Evolutionary conservation across 345 rosid genomes (phyloP), one percentile per base, ranked within the genome.

Genomic region (Streptanthus diversifolius): DNA sequence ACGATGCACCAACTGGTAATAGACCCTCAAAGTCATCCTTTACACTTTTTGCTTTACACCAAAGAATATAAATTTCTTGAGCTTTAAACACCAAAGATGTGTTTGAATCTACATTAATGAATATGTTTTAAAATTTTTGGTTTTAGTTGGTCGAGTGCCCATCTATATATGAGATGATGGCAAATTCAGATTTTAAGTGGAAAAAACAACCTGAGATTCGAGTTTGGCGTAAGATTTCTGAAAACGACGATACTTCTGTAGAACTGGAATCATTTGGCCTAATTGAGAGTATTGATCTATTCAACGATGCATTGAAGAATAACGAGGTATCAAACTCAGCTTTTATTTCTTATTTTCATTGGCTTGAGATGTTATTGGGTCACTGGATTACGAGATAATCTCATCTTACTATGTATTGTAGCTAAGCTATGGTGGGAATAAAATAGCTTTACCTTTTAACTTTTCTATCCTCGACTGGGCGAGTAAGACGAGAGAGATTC

Each of bases 1-100:
- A 90, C 95, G 1, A 86, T 90, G 92, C 98, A 92, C 79, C 98
- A 92, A 77, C 76, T 92, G 92, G 98, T 92, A 87, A 85, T 49
- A 18, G 18, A 84, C 40, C 63, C 44, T 65, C 78, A 47, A 17
- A 30, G 33, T 30, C 33, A 5, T 30, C 8, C 33, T 5, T 30
- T 5, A 30, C 33, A 30, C 33, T 5, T 30, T 30, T 5, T 30
- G 33, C 33, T 30, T 29, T 30, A 30, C 13, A 21, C 24, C 17
- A 68, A 41, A 53, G 10, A 3, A 22, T 66, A 14, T 29, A 55
- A 21, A n/a, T 44, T 44, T 19, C 24, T 35, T 22, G 44, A 37
- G 47, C 11, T 51, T 61, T 72, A 36, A 63, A 39, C n/a, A n/a
- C n/a, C n/a, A n/a, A n/a, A n/a, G n/a, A n/a, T n/a, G n/a, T n/a